Conservation (phyloP, 2,329 filamentous ascomycete genomes). For the Penicillium sp. region DNA sequence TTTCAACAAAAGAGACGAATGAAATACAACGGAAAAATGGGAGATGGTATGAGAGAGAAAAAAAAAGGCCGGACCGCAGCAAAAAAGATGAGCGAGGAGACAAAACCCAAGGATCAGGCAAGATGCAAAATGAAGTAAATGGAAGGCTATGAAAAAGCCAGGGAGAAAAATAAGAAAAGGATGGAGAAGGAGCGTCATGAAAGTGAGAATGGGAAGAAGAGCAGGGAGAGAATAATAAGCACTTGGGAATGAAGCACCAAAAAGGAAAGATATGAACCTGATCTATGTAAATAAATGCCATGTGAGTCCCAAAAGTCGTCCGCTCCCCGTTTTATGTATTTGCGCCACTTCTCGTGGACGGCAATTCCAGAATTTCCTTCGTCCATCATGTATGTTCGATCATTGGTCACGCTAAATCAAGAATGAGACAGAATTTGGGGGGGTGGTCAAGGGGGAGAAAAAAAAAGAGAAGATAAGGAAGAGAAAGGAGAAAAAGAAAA, state of each 20-base stretch:
- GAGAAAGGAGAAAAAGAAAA: constrained; percentile 10
- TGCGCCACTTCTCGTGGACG: constrained; percentile 38
- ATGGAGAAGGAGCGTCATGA: constrained; percentile 22
- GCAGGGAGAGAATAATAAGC: constrained; percentile 13
- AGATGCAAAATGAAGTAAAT: constrained; percentile 23
- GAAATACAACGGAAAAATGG: constrained; percentile 31
- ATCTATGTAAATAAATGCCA: constrained; percentile 42
- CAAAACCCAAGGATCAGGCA: constrained; percentile 19
- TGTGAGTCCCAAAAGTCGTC: constrained; percentile 41
- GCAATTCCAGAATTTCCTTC: constrained; percentile 36
- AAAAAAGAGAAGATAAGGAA: constrained; percentile 17
- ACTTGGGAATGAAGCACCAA: constrained; percentile 14
- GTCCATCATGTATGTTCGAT: constrained; percentile 44
- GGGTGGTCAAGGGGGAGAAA: constrained; percentile 18
- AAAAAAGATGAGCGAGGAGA: constrained; percentile 24
- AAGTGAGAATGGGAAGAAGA: constrained; percentile 16
- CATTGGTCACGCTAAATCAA: constrained; percentile 45
- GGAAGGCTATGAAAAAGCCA: constrained; percentile 16
- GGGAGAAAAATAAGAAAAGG: constrained; percentile 19
- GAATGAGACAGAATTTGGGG: constrained; percentile 31
- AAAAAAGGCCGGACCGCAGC: constrained; percentile 19
- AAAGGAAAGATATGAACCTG: constrained; percentile 37
- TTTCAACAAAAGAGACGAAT: constrained; percentile 35
- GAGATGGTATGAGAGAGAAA: constrained; percentile 28
- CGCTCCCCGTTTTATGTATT: constrained; percentile 41